Base-by-base conservation (phyloP, 208 protist genomes). In the Trypanosoma scelopori region DNA sequence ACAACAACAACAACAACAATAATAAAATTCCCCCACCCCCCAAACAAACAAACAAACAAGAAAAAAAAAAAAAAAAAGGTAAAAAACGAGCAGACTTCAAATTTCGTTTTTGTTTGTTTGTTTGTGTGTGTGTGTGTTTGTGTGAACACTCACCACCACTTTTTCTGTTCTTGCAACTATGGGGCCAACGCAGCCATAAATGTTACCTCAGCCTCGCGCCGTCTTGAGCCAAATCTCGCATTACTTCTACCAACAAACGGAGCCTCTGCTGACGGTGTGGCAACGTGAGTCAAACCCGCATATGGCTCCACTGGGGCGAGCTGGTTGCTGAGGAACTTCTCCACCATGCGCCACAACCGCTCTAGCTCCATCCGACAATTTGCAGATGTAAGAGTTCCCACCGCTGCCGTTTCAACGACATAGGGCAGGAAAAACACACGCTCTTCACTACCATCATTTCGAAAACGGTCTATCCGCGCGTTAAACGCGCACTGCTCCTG, bases 401-500 rank as follows among this genome's bases (percentile, higher is more conserved):
- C 58, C 25, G 58, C 58, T 15, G 46, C 32, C 3, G 27, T 52
- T 23, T 53, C 58, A 55, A 65, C 55, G 7, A 16, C 43, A 32
- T 65, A 65, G 1, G 58, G 46, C 12, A 65, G 46, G 11, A 65
- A 55, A 41, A 55, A 55, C 15, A 65, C 58, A 15, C 58, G 58
- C 18, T 52, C 43, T 25, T 55, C 58, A 42, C 27, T 55, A 20
- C 32, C 46, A 27, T 52, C 58, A 41, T 43, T 20, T 12, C 22
- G 18, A 18, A 43, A 32, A 16, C 58, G 58, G n/a, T 65, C 47
- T 6, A 65, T 47, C 0, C 58, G 43, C 12, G 58, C 28, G 32
- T 65, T 65, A n/a, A 65, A 65, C 5, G 32, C 58, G 28, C 58
- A 65, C 58, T 65, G 58, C 46, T 65, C 58, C 47, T 65, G 32